phyloP scores from a whole-genome alignment of 305 asterid genomes.

The Fraxinus sp. region DNA sequence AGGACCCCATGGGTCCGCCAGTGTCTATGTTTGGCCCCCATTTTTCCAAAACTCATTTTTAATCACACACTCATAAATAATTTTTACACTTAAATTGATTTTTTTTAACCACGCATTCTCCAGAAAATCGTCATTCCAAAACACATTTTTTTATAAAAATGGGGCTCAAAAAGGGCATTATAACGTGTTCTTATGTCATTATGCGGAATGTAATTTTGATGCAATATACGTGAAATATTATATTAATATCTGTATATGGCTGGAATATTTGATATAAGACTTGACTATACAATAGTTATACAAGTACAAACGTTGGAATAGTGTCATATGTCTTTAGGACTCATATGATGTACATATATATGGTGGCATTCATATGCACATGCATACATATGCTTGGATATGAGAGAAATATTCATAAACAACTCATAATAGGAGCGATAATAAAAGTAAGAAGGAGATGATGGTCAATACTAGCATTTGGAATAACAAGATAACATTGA shows the following conservation, averaged over 20 bases:
- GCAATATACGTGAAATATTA: neutral
- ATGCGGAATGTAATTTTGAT: neutral
- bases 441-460: neutral
- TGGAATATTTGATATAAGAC: neutral
- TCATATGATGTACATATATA: too few species aligned
- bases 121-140: too few species aligned
- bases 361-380: neutral
- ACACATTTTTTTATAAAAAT: too few species aligned
- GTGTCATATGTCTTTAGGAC: neutral
- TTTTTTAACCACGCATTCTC: too few species aligned
- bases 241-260: neutral
- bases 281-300: neutral
- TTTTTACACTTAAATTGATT: too few species aligned
- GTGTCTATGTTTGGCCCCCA: too few species aligned
- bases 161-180: too few species aligned
- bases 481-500: neutral
- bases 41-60: too few species aligned
- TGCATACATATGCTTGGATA: neutral
- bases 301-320: neutral
- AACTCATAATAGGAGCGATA: neutral
- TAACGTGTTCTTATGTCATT: neutral
- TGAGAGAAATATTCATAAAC: neutral
- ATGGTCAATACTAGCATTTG: neutral
- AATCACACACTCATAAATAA: too few species aligned
- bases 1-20: too few species aligned